phyloP scores from a whole-genome alignment of 768 basidiomycete genomes.

The Coprinopsis sp. region DNA sequence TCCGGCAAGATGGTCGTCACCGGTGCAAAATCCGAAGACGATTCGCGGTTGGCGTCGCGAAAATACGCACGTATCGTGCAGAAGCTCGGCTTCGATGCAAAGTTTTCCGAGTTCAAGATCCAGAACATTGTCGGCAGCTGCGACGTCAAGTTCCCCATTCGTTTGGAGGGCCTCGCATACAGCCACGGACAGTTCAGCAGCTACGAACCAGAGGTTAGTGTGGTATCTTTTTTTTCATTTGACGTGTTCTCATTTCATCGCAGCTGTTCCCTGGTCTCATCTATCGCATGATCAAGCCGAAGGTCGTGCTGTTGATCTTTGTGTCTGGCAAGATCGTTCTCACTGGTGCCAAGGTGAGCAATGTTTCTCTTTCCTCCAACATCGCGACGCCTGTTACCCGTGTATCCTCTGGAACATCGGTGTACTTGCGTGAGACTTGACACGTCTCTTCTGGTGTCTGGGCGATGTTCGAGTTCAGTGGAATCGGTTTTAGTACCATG shows the following conservation, averaged over 20 bases:
- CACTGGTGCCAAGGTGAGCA: constrained; percentile 93
- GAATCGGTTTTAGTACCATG: constrained; percentile 39
- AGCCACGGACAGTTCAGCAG: constrained; percentile 97
- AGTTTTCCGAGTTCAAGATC: constrained; percentile 99
- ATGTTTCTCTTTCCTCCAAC: constrained; percentile 16
- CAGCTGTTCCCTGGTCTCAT: constrained; percentile 98
- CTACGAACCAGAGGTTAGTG: constrained; percentile 91
- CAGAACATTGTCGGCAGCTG: constrained; percentile 99
- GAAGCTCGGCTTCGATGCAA: constrained; percentile 98
- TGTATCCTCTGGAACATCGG: constrained; percentile 11
- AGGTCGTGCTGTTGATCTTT: constrained; percentile 97
- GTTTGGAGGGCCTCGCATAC: constrained; percentile 95
- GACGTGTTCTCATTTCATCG: constrained; percentile 6
- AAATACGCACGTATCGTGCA: constrained; percentile 99
- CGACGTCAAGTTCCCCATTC: constrained; percentile 98
- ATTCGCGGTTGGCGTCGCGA: constrained; percentile 91
- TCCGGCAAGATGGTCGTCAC: constrained; percentile 99
- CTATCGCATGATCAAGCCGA: constrained; percentile 99
- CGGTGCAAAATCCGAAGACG: constrained; percentile 98
- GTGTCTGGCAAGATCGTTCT: constrained; percentile 99
- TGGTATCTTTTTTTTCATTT: not conserved
- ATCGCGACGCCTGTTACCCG: constrained; percentile 16
- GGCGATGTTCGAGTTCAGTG: constrained; percentile 27
- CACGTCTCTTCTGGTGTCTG: constrained; percentile 8
- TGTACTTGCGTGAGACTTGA: constrained; percentile 15